These are phyloP conservation scores for Amaranthus cruentus DNA, from an alignment of 148 eudicot species.

Conservation along the genomic window DNA sequence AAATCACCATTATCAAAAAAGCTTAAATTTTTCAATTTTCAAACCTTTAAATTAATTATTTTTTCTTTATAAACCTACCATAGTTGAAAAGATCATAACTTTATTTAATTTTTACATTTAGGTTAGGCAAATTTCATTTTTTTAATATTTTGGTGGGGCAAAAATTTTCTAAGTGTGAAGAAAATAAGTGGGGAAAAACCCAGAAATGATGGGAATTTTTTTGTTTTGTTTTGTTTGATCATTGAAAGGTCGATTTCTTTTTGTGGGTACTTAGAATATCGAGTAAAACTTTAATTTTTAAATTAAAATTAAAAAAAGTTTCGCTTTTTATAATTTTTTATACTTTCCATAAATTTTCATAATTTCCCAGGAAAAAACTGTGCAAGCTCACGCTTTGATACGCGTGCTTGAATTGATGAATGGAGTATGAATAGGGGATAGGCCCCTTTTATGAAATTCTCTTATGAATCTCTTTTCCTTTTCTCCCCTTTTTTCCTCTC, in stretches of 20 bases:
- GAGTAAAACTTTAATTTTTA: slow-evolving; percentile 16
- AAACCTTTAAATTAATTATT: no score
- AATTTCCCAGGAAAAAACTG: slow-evolving; percentile 5
- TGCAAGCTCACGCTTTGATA: slow-evolving; percentile 59
- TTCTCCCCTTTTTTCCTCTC: slow-evolving; percentile 10
- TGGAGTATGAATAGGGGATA: not conserved
- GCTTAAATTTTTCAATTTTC: not conserved
- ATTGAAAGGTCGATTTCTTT: slow-evolving; percentile 83
- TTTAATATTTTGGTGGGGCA: not conserved
- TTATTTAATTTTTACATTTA: no score
- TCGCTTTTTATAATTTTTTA: not conserved
- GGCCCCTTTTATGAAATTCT: slow-evolving; percentile 22
- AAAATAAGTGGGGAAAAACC: not conserved
- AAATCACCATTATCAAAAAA: slow-evolving; percentile 36
- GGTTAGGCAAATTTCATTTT: not conserved
- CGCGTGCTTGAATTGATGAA: slow-evolving; percentile 73
- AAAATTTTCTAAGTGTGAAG: not conserved
- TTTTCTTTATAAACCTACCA: not conserved
- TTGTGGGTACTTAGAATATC: slow-evolving; percentile 21
- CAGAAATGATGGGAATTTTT: slow-evolving; percentile 10
- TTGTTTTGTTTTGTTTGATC: slow-evolving; percentile 9
- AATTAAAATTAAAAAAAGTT: not conserved
- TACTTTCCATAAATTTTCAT: not conserved
- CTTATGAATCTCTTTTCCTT: not conserved
- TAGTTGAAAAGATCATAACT: not conserved